Evolutionary conservation across 306 rosid species (phyloP), one percentile per base, ranked within the genome.

Genomic region (Pyrus pyrifolia): DNA sequence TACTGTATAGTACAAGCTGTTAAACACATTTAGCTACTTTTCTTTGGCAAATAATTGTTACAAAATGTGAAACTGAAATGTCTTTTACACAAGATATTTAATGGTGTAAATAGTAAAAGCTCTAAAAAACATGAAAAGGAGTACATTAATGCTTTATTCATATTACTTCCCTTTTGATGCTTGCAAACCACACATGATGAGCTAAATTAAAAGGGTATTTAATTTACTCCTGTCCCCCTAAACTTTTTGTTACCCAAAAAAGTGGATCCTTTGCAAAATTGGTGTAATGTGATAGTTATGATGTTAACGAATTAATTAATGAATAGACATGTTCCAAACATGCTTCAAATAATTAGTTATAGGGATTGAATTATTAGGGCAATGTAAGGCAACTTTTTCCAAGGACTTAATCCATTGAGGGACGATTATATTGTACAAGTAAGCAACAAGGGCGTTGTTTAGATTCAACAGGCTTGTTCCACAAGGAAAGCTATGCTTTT

Each of bases 101-200:
- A 29, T 46, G 40, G 13, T 31, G 23, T 65, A 65, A 52, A 42
- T 69, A 66, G 58, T 21, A 45, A 38, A 68, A 44, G 71, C 53
- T 70, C 25, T 68, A 35, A 49, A 29, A 74, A 35, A 31, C 9
- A 45, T 12, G 74, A n/a, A 65, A 70, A 45, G 72, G 23, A 58
- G 66, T 38, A 2, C 79, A 73, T 80, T 29, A 78, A 77, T 80
- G 67, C 68, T 72, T 60, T 65, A 51, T 77, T 73, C 81, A 65
- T 58, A 59, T 77, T 73, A 57, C 80, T 77, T 61, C 76, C 62
- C 30, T 73, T 72, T 72, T 64, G 30, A 76, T 82, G 80, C 81
- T 78, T 62, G 44, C 71, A 13, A 13, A 63, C 38, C 64, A 75
- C 76, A 68, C 49, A 74, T 40, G 52, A 58, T 30, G 53, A 33